Conservation (phyloP, 805 yeast genomes). For the Pichia exigua region DNA sequence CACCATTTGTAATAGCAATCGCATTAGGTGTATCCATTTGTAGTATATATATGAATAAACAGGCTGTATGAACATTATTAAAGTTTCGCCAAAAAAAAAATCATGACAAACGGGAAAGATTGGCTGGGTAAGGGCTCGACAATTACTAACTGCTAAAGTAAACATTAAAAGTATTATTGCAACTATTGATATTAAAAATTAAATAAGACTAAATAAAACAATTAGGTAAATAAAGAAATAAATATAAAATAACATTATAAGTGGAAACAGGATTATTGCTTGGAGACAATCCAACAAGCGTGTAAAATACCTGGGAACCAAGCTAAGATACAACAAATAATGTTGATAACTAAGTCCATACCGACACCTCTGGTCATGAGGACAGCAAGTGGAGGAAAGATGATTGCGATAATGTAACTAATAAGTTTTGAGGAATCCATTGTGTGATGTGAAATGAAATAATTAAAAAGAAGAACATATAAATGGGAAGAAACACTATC, state of each 20-base stretch:
- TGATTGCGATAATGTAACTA: slow-evolving; percentile 32
- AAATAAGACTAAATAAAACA: background rate
- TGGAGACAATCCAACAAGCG: slow-evolving; percentile 54
- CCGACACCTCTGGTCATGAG: slow-evolving; percentile 62
- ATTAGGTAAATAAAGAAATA: background rate
- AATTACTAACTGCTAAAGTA: no score
- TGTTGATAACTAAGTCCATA: slow-evolving; percentile 55
- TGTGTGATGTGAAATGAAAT: background rate
- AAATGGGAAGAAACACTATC: background rate
- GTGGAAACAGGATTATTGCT: slow-evolving; percentile 38
- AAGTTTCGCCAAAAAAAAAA: no score
- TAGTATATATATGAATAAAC: background rate
- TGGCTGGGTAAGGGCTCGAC: no score
- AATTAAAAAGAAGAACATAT: background rate
- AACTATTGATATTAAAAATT: background rate
- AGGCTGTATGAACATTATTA: background rate
- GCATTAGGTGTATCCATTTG: background rate
- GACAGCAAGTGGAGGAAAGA: slow-evolving; percentile 74
- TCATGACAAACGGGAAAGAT: no score
- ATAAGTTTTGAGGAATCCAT: slow-evolving; percentile 21
- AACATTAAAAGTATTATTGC: no score
- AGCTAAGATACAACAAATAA: slow-evolving; percentile 50
- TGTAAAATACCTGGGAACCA: slow-evolving; percentile 80
- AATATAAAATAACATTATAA: background rate
- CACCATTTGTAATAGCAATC: background rate